Base-by-base conservation (phyloP, 805 yeast genomes). In the Kazachstania psychrophila region DNA sequence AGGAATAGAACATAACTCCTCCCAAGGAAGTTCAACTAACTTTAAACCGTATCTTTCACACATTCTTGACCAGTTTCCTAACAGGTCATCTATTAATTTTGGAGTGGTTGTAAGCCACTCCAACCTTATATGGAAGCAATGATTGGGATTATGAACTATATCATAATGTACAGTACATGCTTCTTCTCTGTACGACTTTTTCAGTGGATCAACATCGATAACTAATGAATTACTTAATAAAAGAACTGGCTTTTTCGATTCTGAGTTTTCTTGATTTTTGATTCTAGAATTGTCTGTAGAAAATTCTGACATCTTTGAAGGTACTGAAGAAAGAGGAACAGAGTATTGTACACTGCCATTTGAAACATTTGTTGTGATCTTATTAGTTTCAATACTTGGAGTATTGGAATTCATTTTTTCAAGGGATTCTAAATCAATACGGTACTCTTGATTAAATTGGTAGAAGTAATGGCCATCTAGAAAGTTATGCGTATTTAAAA, bases 41-140 rank as follows among this genome's bases (percentile, higher is more conserved):
- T 68, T 69, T 42, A 92, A 66, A 0, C 96, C 96, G 51, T 84
- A 85, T 37, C 94, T 60, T 41, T 86, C 95, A 48, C 95, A 85
- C 33, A 79, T 65, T 38, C 95, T 70, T 0, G 86, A 73, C 84
- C 96, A 81, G 33, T 75, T 70, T 30, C 69, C 75, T 29, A 87
- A 68, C 10, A 82, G 66, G 45, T 87, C 94, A 40, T 87, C 96
- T 34, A 85, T 75, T 23, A 84, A 63, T 52, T 82, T 83, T 2
- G 94, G 81, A 0, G 97, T 86, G 0, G 95, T 77, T 42, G 82
- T 85, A 23, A 89, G 62, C 99, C 99, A 92, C 54, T 92, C 96
- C 11, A 89, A 58, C 32, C 95, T 67, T 23, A 92, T 71, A 52
- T 89, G 97, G 63, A 79, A 92, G 53, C 96, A 88, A 50, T 88